Evolutionary conservation across 768 basidiomycete species (phyloP), one percentile per base, ranked within the genome.

Genomic region (Ramaria sp.): DNA sequence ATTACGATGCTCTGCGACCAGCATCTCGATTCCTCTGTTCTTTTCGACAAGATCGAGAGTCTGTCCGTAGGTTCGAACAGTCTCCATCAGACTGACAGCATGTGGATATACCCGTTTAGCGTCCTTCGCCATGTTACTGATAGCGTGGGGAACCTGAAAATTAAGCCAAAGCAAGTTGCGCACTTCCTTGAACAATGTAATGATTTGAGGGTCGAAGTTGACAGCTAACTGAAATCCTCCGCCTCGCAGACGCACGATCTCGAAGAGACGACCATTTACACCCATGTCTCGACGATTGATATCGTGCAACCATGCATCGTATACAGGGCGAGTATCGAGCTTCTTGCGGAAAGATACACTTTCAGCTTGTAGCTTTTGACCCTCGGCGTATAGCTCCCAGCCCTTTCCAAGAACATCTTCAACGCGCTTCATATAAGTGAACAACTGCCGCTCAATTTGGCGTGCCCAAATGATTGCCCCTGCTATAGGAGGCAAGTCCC

Each of bases 351-450:
- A 99, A 0, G 91, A 87, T 3, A 79, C 72, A 44, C 82, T 85
- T 68, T 98, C 96, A 27, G 85, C 83, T 62, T 97, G 92, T 1
- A 99, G 83, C 62, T 93, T 95, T 69, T 97, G 93, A 5, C 96
- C 96, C 63, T 99, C 96, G n/a, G 95, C 94, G 61, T 99, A 98
- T 57, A 92, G 82, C 64, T 97, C 94, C 95, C 96, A 99, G 6
- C 92, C 95, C 68, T 92, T 95, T 5, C 95, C 88, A 7, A 99
- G 82, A 2, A 99, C 96, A 66, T 98, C 95, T 64, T 98, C 96
- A 49, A 98, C 95, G 15, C 95, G 87, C 67, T 94, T 95, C 95
- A 99, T 99, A 73, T 98, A 97, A 0, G 91, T 84, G 56, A 86
- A 76, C 2, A 99, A 81, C 64, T 99, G 96, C 3, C 93, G 82